phyloP scores from a whole-genome alignment of 176 grass and related monocot species.

The Alloteropsis semialata region DNA sequence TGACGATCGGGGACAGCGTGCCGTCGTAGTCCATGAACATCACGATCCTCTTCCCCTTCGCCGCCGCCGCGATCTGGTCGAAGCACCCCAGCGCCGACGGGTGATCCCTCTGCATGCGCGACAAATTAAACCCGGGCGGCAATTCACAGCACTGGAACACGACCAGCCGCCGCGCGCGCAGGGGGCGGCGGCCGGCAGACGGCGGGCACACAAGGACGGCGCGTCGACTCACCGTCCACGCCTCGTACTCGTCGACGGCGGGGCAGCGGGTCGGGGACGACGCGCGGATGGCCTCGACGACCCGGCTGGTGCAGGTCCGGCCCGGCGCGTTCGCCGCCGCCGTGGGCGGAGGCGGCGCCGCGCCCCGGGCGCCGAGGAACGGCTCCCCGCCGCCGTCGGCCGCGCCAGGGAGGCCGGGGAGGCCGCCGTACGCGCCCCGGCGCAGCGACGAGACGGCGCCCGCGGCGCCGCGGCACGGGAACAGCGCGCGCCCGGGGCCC shows the following conservation, averaged over 20 bases:
- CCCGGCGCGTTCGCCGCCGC: neutral
- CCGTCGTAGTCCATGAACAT: conserved; percentile 98
- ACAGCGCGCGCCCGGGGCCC: conserved; percentile 18
- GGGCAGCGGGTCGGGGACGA: conserved; percentile 68
- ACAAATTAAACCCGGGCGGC: neutral
- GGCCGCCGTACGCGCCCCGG: neutral
- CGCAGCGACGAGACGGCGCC: conserved; percentile 12
- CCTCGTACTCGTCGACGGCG: conserved; percentile 34
- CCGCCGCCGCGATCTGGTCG: conserved; percentile 61
- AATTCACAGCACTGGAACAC: neutral
- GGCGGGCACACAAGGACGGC: neutral
- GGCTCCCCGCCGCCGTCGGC: neutral
- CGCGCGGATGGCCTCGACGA: conserved; percentile 73
- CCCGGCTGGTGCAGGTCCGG: conserved; percentile 32
- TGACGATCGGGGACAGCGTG: conserved; percentile 93
- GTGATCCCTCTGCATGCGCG: conserved; percentile 55
- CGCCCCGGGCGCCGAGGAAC: neutral
- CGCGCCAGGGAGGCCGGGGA: neutral
- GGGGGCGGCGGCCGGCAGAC: too few species aligned
- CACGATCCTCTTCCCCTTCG: conserved; percentile 64
- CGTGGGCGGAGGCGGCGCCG: neutral
- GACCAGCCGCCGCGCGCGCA: neutral
- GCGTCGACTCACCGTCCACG: conserved; percentile 48
- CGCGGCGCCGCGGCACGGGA: conserved; percentile 35
- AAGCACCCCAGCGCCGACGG: conserved; percentile 79